phyloP scores from a whole-genome alignment of 2,329 filamentous ascomycete genomes.

The Macrophomina phaseolina region DNA sequence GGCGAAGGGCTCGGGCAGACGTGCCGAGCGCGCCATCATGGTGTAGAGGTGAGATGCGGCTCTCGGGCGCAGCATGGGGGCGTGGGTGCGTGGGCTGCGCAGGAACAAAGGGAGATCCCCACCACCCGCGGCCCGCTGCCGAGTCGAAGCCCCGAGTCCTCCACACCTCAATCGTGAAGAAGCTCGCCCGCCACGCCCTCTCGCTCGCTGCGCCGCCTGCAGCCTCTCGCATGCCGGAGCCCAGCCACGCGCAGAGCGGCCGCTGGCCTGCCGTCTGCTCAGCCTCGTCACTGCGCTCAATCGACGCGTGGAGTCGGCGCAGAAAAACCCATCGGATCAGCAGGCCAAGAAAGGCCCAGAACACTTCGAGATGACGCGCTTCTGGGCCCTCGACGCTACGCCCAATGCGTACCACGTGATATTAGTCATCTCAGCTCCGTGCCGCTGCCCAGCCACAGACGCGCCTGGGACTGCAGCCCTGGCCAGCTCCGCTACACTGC shows the following conservation, averaged over 20 bases:
- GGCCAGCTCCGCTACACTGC: neutral
- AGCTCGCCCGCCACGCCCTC: no score
- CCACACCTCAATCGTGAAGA: neutral
- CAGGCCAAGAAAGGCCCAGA: neutral
- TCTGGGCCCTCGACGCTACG: neutral
- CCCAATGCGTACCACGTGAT: neutral
- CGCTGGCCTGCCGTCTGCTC: neutral
- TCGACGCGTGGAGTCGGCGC: no score
- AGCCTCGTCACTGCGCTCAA: no score
- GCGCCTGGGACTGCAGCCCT: neutral
- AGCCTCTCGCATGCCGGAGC: no score
- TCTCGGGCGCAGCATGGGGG: neutral
- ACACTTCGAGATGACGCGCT: neutral
- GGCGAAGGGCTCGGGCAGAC: neutral
- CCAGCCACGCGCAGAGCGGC: neutral
- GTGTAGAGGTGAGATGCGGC: slow-evolving; percentile 1
- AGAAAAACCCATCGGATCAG: neutral
- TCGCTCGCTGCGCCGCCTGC: no score
- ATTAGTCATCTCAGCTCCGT: slow-evolving; percentile 15
- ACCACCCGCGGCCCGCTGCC: slow-evolving; percentile 7
- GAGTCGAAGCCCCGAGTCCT: neutral
- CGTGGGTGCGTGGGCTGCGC: neutral
- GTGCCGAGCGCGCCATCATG: slow-evolving; percentile 20
- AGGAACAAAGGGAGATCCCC: slow-evolving; percentile 3
- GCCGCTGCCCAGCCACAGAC: neutral